phyloP scores from a whole-genome alignment of 2,329 filamentous ascomycete species.

The Teratosphaeria destructans region DNA sequence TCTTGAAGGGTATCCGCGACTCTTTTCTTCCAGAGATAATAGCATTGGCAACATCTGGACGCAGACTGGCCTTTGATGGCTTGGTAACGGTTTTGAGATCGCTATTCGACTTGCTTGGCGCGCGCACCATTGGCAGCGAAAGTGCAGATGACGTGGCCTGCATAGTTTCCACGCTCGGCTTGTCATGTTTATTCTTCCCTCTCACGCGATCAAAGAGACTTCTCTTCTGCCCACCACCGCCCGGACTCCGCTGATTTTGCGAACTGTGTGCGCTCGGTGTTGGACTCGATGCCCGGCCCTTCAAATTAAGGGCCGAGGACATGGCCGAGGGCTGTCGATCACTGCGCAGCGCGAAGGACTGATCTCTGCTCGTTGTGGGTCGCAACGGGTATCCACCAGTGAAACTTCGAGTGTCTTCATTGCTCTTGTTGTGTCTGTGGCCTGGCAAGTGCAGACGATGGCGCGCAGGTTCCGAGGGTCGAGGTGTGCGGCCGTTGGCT shows the following conservation, averaged over 20 bases:
- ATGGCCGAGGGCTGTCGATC: constrained; percentile 44
- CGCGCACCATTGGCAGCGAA: constrained; percentile 17
- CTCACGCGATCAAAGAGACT: constrained; percentile 46
- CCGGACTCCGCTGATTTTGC: constrained; percentile 48
- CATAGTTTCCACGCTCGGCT: constrained; percentile 28
- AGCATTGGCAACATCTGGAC: constrained; percentile 5
- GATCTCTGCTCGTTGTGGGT: constrained; percentile 66
- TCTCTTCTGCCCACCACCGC: constrained; percentile 34
- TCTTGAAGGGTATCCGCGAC: constrained; percentile 45
- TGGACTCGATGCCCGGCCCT: constrained; percentile 65
- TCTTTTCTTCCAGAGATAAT: constrained; percentile 11
- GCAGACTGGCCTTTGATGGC: constrained; percentile 10
- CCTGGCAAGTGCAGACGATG: constrained; percentile 54
- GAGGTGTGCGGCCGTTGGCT: constrained; percentile 19
- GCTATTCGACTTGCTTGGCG: constrained; percentile 8
- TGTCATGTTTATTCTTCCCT: constrained; percentile 37
- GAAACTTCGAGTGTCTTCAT: constrained; percentile 42
- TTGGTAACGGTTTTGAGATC: constrained; percentile 19
- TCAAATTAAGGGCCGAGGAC: constrained; percentile 40
- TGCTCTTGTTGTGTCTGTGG: constrained; percentile 58
- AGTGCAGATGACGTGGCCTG: constrained; percentile 32
- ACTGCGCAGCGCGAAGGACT: constrained; percentile 47
- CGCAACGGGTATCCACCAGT: constrained; percentile 47
- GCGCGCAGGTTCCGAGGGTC: constrained; percentile 36
- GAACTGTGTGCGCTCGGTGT: constrained; percentile 64